Evolutionary conservation across 352 stramenopile genomes (phyloP).

Genomic region (Phytopythium vexans): DNA sequence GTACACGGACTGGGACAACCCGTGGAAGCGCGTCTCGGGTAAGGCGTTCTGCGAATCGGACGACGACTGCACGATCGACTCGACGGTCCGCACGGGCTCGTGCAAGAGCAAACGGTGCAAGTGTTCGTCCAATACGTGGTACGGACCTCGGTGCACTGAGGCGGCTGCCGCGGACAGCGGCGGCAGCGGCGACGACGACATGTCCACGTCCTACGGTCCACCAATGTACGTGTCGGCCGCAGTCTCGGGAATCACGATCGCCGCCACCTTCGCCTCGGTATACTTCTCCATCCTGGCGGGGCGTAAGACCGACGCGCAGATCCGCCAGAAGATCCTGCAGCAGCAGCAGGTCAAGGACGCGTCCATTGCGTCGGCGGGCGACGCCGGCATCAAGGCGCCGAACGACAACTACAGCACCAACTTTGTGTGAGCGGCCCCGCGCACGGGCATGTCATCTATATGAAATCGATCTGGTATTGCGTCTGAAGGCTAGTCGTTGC

Average conservation of each 20-base stretch:
- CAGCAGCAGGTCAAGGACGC: not conserved
- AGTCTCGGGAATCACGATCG: conserved; percentile 17
- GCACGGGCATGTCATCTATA: too few species aligned
- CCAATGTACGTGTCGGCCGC: conserved; percentile 19
- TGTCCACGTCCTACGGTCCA: conserved; percentile 15
- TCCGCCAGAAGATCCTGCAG: conserved; percentile 19
- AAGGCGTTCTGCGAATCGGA: conserved; percentile 28
- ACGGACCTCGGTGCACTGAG: conserved; percentile 53
- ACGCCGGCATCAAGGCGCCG: conserved; percentile 2
- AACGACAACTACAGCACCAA: conserved; percentile 41
- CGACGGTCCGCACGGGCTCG: conserved; percentile 22
- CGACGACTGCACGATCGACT: conserved; percentile 34
- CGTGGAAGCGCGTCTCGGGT: conserved; percentile 22
- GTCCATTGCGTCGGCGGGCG: conserved; percentile 15
- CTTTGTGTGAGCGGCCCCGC: conserved; percentile 31
- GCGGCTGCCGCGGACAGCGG: too few species aligned
- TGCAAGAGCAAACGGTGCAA: conserved; percentile 39
- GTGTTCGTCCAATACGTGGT: conserved; percentile 37
- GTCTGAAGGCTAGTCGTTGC: too few species aligned
- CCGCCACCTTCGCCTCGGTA: conserved; percentile 17
- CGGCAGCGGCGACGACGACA: too few species aligned
- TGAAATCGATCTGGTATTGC: too few species aligned
- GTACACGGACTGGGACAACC: conserved; percentile 35
- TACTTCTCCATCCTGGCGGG: conserved; percentile 17
- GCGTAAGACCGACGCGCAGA: conserved; percentile 10